These are phyloP conservation scores for Cladophialophora bantiana DNA, from an alignment of 2,329 filamentous ascomycete species.

Conservation along the genomic window DNA sequence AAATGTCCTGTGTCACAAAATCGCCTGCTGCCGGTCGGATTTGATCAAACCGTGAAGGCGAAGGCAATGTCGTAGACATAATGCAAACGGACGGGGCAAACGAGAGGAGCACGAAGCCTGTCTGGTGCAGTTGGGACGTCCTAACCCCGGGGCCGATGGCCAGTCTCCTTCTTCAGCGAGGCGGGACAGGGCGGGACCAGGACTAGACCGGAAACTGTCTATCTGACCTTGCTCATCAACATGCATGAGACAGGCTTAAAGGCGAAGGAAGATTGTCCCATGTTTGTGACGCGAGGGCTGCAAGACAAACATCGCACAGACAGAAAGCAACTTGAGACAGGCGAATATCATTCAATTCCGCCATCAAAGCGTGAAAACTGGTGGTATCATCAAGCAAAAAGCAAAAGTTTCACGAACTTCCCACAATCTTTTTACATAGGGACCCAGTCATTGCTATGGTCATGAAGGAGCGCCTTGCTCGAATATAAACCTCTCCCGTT, in stretches of 20 bases:
- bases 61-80: not conserved
- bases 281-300: not conserved
- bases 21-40: not conserved
- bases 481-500: slow-evolving; percentile 3
- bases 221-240: not conserved
- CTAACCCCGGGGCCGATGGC: not conserved
- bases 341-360: not conserved
- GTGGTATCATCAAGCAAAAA: slow-evolving; percentile 4
- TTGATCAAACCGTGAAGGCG: not conserved
- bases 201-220: not conserved
- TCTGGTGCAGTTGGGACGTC: not conserved
- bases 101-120: not conserved
- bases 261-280: not conserved
- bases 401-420: not conserved
- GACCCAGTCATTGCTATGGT: slow-evolving; percentile 8
- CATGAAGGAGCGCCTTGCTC: slow-evolving; percentile 1
- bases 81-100: not conserved
- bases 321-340: not conserved
- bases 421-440: slow-evolving; percentile 4
- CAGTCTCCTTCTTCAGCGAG: not conserved
- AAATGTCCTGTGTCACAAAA: not conserved
- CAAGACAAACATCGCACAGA: not conserved
- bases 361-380: not conserved
- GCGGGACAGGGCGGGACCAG: not conserved
- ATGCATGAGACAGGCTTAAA: not conserved